Evolutionary conservation across 208 protist species (phyloP), one percentile per base, ranked within the genome.

Genomic region (Crithidia thermophila): DNA sequence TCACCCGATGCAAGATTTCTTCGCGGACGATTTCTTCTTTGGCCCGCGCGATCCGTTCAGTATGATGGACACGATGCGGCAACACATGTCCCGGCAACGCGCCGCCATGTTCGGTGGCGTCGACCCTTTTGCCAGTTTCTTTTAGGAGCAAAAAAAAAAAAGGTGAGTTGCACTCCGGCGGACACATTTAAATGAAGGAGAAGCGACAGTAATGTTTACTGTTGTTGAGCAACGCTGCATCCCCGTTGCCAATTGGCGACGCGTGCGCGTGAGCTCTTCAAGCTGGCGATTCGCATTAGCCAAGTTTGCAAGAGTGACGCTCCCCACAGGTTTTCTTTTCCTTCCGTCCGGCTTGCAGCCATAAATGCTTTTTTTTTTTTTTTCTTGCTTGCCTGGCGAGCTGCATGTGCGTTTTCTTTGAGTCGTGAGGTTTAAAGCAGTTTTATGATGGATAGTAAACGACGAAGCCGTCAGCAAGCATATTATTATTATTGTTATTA

Each of bases 41-140:
- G 49, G 45, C 3, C 42, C 56, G 8, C 55, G 40, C 55, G 43
- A 60, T 20, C 72, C 72, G 0, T 78, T 83, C 28, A 52, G 28
- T 4, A 75, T 69, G 72, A 71, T 79, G 67, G 49, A 65, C 3
- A 55, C 61, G 40, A 79, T 77, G 72, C 72, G 34, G 8, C 34
- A 52, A 13, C 45, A 62, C 45, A 77, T 75, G 66, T 47, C 21
- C 4, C 61, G 61, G 56, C 64, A 73, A 14, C 70, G 71, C 31
- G 63, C 61, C 27, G 47, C 53, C 56, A 69, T 76, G 70, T 69
- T 68, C 43, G 63, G 72, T n/a, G 61, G 72, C 0, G 37, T 53
- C 11, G 72, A 77, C 33, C 72, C 72, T 1, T 79, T 72, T 13
- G 58, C 43, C 10, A 39, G 42, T 18, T 68, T 79, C n/a, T 69